Conservation (phyloP, 441 rosid species). For the Biscutella laevigata region DNA sequence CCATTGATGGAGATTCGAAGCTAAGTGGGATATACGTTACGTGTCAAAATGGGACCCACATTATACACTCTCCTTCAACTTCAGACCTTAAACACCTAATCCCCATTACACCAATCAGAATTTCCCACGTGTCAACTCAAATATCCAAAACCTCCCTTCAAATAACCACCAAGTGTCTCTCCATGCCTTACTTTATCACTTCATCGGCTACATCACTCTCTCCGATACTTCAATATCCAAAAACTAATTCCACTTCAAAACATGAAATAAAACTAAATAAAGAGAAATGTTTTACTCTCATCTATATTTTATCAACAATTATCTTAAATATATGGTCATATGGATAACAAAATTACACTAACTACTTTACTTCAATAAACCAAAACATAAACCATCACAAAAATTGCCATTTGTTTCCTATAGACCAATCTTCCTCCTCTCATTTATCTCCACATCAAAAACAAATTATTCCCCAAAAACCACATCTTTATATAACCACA, state of each 20-base stretch:
- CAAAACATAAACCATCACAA: slow-evolving; percentile 9
- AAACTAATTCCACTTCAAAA: neutral
- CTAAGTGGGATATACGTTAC: too few relatives aligned
- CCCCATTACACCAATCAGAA: slow-evolving; percentile 31
- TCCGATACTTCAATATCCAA: neutral
- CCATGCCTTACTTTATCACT: slow-evolving; percentile 53
- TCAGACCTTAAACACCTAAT: slow-evolving; percentile 54
- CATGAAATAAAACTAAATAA: neutral
- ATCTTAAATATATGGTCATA: neutral
- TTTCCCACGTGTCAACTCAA: slow-evolving; percentile 41
- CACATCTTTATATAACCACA: slow-evolving; percentile 25
- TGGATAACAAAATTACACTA: neutral
- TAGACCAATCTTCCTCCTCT: slow-evolving; percentile 20
- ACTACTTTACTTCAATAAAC: neutral
- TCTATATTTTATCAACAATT: neutral
- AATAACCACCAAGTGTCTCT: slow-evolving; percentile 44
- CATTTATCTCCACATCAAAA: neutral
- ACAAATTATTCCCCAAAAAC: neutral
- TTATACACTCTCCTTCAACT: slow-evolving; percentile 13
- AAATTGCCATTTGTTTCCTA: slow-evolving; percentile 40
- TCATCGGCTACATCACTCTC: slow-evolving; percentile 36
- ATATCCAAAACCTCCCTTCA: slow-evolving; percentile 37
- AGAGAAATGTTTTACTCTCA: slow-evolving; percentile 2
- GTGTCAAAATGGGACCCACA: slow-evolving; percentile 14
- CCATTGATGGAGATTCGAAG: too few relatives aligned